phyloP scores from a whole-genome alignment of 176 grass and related monocot genomes.

The Oryza longistaminata region DNA sequence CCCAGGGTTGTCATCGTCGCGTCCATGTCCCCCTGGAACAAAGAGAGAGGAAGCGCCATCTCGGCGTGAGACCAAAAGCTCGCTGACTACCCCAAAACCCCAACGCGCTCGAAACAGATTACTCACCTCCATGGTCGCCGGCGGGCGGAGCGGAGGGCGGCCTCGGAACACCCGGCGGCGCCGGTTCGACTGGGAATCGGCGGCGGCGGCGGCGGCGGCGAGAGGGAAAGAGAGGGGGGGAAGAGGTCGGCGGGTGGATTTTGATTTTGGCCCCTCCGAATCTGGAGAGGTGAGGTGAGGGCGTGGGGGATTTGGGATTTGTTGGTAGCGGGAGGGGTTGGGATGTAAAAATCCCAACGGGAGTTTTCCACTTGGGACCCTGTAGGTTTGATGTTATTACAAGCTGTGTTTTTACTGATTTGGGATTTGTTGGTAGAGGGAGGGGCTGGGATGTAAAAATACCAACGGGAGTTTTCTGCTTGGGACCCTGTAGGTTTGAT shows the following conservation, averaged over 20 bases:
- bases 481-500: too few species aligned
- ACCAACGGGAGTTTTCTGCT: too few species aligned
- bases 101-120: neutral
- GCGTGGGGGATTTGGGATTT: neutral
- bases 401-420: too few species aligned
- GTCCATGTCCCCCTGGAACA: conserved; percentile 29
- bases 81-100: neutral
- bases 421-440: neutral
- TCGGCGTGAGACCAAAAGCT: neutral
- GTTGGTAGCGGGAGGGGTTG: neutral
- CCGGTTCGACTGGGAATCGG: neutral
- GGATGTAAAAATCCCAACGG: neutral
- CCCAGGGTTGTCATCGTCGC: conserved; percentile 60
- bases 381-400: too few species aligned
- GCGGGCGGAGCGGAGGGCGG: neutral
- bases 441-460: too few species aligned
- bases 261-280: neutral
- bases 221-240: too few species aligned
- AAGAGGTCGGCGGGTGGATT: too few species aligned
- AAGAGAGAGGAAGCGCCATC: conserved; percentile 9
- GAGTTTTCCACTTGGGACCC: too few species aligned
- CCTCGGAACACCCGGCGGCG: neutral
- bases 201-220: too few species aligned
- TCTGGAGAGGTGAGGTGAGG: neutral
- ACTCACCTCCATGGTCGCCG: conserved; percentile 39